These are phyloP conservation scores for Mycena venus DNA, from an alignment of 768 basidiomycete species.

Conservation along the genomic window DNA sequence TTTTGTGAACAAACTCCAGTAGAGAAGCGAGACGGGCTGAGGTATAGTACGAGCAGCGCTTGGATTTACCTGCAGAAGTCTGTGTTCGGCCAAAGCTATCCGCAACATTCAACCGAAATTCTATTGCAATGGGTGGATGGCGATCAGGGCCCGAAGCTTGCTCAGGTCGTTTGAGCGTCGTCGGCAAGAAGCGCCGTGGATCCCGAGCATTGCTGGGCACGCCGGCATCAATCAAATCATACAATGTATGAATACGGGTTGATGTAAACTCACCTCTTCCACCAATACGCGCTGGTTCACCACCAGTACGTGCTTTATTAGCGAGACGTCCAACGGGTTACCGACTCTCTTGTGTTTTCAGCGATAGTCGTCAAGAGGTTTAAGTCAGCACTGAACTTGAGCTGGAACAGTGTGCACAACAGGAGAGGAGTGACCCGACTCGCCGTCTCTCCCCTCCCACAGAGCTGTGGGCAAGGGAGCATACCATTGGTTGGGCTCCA, in stretches of 20 bases:
- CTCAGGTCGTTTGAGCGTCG: not conserved
- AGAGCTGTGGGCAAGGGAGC: not conserved
- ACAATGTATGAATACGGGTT: no score
- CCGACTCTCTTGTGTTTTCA: no score
- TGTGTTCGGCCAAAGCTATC: not conserved
- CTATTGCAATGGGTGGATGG: not conserved
- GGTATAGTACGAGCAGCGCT: not conserved
- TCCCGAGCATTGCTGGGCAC: not conserved
- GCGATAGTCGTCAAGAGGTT: no score
- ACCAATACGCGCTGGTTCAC: not conserved
- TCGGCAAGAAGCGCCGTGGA: not conserved
- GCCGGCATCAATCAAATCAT: not conserved
- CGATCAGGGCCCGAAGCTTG: not conserved
- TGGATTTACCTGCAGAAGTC: not conserved
- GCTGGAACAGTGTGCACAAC: not conserved
- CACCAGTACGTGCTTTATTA: no score
- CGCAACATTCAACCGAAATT: not conserved
- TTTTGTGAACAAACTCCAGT: not conserved
- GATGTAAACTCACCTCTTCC: not conserved
- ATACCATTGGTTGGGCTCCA: not conserved
- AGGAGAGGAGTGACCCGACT: no score
- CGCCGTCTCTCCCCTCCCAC: no score
- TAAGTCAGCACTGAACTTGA: not conserved
- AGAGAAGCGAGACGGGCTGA: not conserved
- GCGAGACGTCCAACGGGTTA: no score